phyloP scores from a whole-genome alignment of 495 filamentous ascomycete genomes.

The Umbilicaria muhlenbergii region DNA sequence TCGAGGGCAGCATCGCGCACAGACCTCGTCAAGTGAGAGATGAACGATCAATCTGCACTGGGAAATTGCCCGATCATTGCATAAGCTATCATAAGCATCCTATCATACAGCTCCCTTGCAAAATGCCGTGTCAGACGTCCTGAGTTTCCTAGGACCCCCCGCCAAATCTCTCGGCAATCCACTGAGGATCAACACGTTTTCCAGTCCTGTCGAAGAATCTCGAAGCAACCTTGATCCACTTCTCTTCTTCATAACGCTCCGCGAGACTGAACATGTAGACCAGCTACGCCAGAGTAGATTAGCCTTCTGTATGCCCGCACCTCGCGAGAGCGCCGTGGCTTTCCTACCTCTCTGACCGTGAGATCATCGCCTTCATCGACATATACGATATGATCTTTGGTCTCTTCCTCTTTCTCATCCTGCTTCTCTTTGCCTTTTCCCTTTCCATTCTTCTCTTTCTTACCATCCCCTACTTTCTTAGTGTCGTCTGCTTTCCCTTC shows the following conservation, averaged over 20 bases:
- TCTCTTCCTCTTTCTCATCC: neutral
- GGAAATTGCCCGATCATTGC: too few species aligned
- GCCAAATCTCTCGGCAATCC: conserved; percentile 6
- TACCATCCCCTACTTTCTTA: neutral
- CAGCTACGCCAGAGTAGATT: neutral
- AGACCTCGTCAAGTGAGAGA: too few species aligned
- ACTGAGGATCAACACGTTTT: conserved; percentile 7
- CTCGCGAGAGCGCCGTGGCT: too few species aligned
- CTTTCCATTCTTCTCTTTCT: neutral
- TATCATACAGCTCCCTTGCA: too few species aligned
- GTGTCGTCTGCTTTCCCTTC: neutral
- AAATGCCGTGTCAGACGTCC: too few species aligned
- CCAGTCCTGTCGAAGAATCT: conserved; percentile 12
- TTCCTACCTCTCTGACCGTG: conserved; percentile 9
- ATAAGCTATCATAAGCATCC: too few species aligned
- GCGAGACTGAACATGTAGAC: conserved; percentile 4
- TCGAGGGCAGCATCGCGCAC: too few species aligned
- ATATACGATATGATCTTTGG: conserved; percentile 4
- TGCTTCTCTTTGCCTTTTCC: neutral
- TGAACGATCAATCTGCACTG: too few species aligned
- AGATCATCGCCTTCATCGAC: conserved; percentile 6
- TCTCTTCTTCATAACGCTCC: conserved; percentile 2
- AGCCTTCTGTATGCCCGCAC: too few species aligned
- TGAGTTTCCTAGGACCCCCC: too few species aligned
- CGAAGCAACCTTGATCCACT: conserved; percentile 10